phyloP scores from a whole-genome alignment of 2,329 filamentous ascomycete species.

The Claviceps digitariae region DNA sequence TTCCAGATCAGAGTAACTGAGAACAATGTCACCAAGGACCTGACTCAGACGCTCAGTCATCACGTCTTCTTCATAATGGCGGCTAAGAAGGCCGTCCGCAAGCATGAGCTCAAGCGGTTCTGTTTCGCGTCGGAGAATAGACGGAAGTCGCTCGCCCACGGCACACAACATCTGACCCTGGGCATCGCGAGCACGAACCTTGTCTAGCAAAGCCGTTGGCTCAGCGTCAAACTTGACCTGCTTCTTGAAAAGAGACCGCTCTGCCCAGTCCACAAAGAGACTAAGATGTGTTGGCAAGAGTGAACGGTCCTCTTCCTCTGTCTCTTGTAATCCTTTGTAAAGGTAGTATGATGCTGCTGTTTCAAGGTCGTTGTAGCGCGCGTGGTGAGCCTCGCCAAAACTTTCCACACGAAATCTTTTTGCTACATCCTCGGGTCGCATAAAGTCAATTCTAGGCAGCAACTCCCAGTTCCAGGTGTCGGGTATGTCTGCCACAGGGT shows the following conservation, averaged over 20 bases:
- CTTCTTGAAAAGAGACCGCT: slow-evolving; percentile 1
- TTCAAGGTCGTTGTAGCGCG: slow-evolving; percentile 9
- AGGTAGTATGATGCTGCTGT: slow-evolving; percentile 11
- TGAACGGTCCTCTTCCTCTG: slow-evolving; percentile 8
- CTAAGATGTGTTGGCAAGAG: slow-evolving; percentile 11
- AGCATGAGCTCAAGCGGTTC: slow-evolving; percentile 17
- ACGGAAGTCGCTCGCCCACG: slow-evolving; percentile 11
- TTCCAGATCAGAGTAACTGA: slow-evolving; percentile 16
- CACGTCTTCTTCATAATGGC: slow-evolving; percentile 5
- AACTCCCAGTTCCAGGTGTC: slow-evolving; percentile 13
- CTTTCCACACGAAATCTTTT: slow-evolving; percentile 15
- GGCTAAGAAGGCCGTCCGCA: slow-evolving; percentile 13
- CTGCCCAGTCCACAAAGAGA: slow-evolving; percentile 10
- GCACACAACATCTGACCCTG: slow-evolving; percentile 13
- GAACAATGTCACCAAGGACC: background rate
- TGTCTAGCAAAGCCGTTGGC: background rate
- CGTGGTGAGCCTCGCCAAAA: slow-evolving; percentile 12
- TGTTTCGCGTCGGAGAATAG: slow-evolving; percentile 13
- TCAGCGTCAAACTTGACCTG: slow-evolving; percentile 4
- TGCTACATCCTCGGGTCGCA: slow-evolving; percentile 10
- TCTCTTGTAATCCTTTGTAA: slow-evolving; percentile 10
- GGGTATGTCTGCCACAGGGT: slow-evolving; percentile 10
- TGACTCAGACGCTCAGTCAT: background rate
- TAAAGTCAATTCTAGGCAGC: slow-evolving; percentile 10
- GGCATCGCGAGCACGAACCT: slow-evolving; percentile 2